Evolutionary conservation across 108 stramenopile genomes (phyloP), one percentile per base, ranked within the genome.

Genomic region (Skeletonema marinoi): DNA sequence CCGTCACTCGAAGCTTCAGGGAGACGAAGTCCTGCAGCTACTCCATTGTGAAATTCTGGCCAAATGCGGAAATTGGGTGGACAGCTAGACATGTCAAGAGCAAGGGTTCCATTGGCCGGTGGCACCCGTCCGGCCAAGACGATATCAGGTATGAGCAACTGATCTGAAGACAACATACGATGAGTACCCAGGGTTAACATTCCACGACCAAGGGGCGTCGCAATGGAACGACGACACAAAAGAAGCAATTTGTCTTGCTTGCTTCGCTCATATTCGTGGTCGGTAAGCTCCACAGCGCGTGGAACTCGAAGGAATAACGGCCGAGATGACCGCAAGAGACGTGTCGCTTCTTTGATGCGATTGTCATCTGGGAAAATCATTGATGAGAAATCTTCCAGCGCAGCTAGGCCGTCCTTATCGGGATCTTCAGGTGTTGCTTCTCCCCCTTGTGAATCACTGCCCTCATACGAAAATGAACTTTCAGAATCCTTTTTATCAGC

Each of bases 41-140:
- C 97, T 14, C 98, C 99, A 78, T 99, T 99, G 85, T 99, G 98
- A 81, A 99, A 99, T 69, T 98, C 96, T 9, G 98, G 97, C 98
- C 99, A 99, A 25, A 94, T 84, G 30, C 87, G 88, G 56, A 91
- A 72, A 39, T 97, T 96, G 39, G 87, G 58, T 30, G 86, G 84
- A 54, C 86, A 87, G 30, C 89, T 82, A 31, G 71, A 77, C 59
- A 86, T 75, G 59, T 96, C 93, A n/a, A 96, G 77, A 32, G 92
- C 87, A 36, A 98, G 78, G 6, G 78, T 86, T 10, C 90, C 89
- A 85, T 98, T 98, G 35, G 88, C 77, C 10, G 99, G 99, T 33
- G 97, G 96, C 17, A 98, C 89, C 36, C 96, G 71, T 36, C 97
- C 98, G 11, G 90, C 88, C 10, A 99, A 75, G 36, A 92, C 94